Evolutionary conservation across 768 basidiomycete genomes (phyloP), one percentile per base, ranked within the genome.

Genomic region (Phaffia tasmanica): DNA sequence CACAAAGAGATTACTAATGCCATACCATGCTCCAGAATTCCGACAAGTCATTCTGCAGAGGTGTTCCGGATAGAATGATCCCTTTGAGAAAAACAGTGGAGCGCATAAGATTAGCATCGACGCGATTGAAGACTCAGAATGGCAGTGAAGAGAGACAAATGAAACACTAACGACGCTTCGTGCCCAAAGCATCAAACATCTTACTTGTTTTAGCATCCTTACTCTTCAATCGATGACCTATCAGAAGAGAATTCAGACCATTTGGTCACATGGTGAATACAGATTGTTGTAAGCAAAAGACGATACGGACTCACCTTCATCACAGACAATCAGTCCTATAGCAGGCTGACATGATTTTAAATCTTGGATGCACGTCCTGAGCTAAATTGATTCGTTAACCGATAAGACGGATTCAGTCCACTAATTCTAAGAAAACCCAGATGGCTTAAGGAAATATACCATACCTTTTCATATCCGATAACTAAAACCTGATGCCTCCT

Each of bases 11-110:
- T 29, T 9, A 3, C 9, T 9, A n/a, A 56, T 54, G 16, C 4
- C 30, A 72, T 81, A 91, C 92, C 94, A 98, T 98, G 4, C 91
- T 83, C 76, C 95, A 94, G 73, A 94, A 94, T 76, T 99, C 95
- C 70, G 86, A 80, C 32, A 99, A 77, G 75, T 97, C 90, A 76
- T 99, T 99, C 75, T 98, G 95, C 51, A 99, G 88, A 0, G 95
- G 95, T 0, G 95, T 99, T 42, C 95, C 95, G 0, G 92, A 92
- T 3, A 99, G 80, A 48, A 99, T 60, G 55, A 68, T 48, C 16
- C 66, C 61, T 68, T 18, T 0, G 18, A 16, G 48, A n/a, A 14
- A 25, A 48, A 16, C 11, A 4, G 11, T 42, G 47, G 18, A 14
- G 29, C 18, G 8, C 25, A 49, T 9, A 29, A 48, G 6, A 27